These are phyloP conservation scores for Wickerhamiella azyma DNA, from an alignment of 805 yeast genomes.

Conservation along the genomic window DNA sequence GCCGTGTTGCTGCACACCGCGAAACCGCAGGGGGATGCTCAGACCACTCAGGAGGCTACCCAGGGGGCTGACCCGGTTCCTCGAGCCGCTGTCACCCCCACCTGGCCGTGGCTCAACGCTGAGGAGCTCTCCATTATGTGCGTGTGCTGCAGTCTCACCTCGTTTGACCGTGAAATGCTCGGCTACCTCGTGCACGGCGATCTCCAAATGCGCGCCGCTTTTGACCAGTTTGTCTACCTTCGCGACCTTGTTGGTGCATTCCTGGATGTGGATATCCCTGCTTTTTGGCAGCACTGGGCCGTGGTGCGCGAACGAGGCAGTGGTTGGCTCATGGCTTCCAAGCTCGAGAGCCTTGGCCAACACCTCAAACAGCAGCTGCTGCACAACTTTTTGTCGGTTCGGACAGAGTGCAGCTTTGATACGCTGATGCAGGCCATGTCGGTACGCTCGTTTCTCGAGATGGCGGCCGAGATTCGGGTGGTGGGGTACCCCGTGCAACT, in stretches of 20 bases:
- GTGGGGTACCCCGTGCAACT: neutral
- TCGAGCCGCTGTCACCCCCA: too few species aligned
- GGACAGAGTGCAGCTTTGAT: neutral
- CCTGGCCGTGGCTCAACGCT: conserved; percentile 3
- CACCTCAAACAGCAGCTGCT: neutral
- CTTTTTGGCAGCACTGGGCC: neutral
- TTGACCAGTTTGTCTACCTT: neutral
- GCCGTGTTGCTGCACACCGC: neutral
- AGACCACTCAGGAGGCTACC: too few species aligned
- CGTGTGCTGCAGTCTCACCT: neutral
- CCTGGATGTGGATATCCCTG: neutral
- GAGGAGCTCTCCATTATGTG: neutral
- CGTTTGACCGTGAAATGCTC: conserved; percentile 2
- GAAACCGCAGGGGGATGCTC: neutral
- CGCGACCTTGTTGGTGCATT: neutral
- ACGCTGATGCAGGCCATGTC: neutral
- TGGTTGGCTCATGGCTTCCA: neutral
- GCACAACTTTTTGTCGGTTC: neutral
- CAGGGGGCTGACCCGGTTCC: too few species aligned
- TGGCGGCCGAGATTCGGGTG: neutral
- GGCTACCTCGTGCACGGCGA: neutral
- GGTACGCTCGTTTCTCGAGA: neutral
- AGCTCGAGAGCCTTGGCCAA: neutral
- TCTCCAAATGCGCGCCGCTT: neutral
- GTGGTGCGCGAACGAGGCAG: neutral